These are phyloP conservation scores for Primulina eburnea DNA, from an alignment of 257 asterid genomes.

Conservation along the genomic window DNA sequence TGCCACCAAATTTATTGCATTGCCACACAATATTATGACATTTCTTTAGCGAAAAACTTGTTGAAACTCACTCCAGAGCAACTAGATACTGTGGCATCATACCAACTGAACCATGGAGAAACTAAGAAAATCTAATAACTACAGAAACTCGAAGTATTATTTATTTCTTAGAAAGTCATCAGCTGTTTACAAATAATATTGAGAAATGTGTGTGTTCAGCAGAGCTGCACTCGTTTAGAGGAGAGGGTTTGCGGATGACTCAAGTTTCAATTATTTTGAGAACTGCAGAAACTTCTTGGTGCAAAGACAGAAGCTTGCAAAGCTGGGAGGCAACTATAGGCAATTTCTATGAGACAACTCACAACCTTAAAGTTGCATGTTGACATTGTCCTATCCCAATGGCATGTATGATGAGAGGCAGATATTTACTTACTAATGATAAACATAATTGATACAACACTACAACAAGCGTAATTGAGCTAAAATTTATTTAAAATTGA, in stretches of 20 bases:
- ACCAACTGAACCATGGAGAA: background rate
- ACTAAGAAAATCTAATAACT: background rate
- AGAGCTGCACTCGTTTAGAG: too few species aligned
- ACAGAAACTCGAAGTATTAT: background rate
- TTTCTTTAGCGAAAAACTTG: too few species aligned
- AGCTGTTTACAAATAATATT: too few species aligned
- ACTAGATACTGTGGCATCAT: background rate
- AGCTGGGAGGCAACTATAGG: background rate
- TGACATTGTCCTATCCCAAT: background rate
- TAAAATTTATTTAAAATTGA: too few species aligned
- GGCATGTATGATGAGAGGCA: background rate
- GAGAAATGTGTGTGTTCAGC: too few species aligned
- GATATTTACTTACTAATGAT: background rate
- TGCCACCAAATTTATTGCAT: too few species aligned
- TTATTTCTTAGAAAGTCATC: background rate
- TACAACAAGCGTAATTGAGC: too few species aligned
- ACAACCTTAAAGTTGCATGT: background rate
- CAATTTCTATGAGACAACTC: background rate
- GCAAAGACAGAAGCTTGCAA: background rate
- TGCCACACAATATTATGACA: too few species aligned
- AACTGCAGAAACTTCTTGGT: background rate
- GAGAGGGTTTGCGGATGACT: background rate
- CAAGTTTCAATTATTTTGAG: background rate
- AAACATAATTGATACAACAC: too few species aligned
- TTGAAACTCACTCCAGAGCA: background rate